Conservation (phyloP, 805 yeast genomes). For the Wickerhamomyces mucosus region DNA sequence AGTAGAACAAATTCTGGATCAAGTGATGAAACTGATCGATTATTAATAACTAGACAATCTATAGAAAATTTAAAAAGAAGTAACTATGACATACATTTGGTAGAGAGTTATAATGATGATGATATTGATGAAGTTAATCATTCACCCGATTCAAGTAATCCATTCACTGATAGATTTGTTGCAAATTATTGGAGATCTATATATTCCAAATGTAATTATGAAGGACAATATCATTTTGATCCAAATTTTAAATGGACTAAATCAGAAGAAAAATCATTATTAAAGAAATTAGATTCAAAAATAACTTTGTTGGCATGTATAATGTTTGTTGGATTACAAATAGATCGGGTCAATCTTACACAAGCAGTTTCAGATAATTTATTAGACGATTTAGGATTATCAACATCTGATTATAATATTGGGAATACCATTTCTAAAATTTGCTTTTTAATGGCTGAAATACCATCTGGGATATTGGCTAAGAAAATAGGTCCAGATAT, state of each 20-base stretch:
- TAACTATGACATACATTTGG: no score
- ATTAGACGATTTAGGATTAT: constrained; percentile 39
- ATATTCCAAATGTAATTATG: no score
- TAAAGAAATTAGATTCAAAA: constrained; percentile 41
- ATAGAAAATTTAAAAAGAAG: no score
- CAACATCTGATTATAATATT: constrained; percentile 45
- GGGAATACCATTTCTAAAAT: constrained; percentile 53
- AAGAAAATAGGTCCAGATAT: constrained; percentile 53
- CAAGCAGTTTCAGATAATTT: constrained; percentile 54
- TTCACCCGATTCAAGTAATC: no score
- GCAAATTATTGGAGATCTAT: no score
- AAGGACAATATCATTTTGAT: constrained; percentile 44
- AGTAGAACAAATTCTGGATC: no score
- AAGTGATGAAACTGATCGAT: no score
- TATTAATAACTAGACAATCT: no score
- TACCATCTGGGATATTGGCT: constrained; percentile 57
- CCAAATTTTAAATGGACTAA: constrained; percentile 45
- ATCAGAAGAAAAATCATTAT: constrained; percentile 38
- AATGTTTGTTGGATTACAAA: constrained; percentile 46
- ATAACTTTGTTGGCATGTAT: constrained; percentile 48
- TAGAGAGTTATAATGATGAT: no score
- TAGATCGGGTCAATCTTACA: constrained; percentile 46
- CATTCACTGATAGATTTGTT: no score
- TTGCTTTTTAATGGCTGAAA: no score
- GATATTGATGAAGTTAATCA: no score